Evolutionary conservation across 1,139 yeast species (phyloP).

Genomic region (Diutina pseudorugosa): DNA sequence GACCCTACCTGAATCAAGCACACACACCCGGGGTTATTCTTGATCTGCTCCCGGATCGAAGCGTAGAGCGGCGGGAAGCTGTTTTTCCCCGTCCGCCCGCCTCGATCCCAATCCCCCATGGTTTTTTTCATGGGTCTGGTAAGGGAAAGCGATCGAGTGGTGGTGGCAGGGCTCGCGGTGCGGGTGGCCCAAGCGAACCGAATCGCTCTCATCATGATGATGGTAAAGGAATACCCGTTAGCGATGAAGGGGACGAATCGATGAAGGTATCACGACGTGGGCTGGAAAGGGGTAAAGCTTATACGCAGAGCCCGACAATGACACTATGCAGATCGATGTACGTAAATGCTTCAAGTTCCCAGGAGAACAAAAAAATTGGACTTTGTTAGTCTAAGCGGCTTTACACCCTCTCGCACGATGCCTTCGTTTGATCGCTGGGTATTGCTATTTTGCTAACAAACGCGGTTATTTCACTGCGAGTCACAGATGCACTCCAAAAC

Average conservation of each 20-base stretch:
- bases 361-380: too few relatives aligned
- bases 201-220: background rate
- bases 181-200: background rate
- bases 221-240: background rate
- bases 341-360: too few relatives aligned
- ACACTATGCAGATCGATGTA: too few relatives aligned
- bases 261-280: background rate
- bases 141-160: background rate
- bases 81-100: background rate
- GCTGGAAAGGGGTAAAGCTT: background rate
- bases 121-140: background rate
- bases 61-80: background rate
- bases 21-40: conserved; percentile 51
- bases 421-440: background rate
- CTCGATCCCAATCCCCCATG: conserved; percentile 3
- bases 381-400: too few relatives aligned
- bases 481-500: background rate
- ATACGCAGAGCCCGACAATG: too few relatives aligned
- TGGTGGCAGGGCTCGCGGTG: background rate
- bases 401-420: background rate
- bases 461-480: too few relatives aligned
- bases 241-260: background rate
- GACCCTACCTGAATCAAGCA: conserved; percentile 82
- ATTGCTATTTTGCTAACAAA: background rate
- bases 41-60: conserved; percentile 20